Evolutionary conservation across 768 basidiomycete species (phyloP), one percentile per base, ranked within the genome.

Genomic region (Tricholoma saponaceum): DNA sequence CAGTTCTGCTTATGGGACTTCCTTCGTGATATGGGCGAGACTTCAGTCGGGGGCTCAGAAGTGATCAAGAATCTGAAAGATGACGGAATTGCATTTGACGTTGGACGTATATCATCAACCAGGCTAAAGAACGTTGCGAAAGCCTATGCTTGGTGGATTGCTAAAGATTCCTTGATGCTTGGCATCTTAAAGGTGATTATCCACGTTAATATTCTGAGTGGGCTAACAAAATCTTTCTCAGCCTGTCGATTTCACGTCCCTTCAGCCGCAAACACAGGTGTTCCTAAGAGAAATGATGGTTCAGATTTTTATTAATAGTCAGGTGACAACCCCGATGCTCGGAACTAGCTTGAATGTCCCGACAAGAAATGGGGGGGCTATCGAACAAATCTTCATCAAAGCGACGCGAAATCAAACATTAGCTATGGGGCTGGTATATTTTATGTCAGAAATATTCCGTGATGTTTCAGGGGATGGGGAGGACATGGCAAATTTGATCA

Each of bases 1-100:
- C 97, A 98, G 66, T 98, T 92, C 70, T 92, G 87, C 63, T 74
- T 98, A 5, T 99, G 97, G 97, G 97, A 99, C 69, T 95, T 98
- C 68, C 73, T 98, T 26, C 88, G 96, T 8, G 92, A 92, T 58
- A 76, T 98, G 44, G 96, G 94, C 12, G 93, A 97, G 71, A 81
- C 77, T 9, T 81, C 74, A 28, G 90, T 95, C 33, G 92, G 93
- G 2, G 92, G 93, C 6, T 81, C 81, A 0, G 90, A 88, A 66
- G 74, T 92, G 37, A 78, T 91, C 64, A 90, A 90, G 68, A 83
- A 79, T 58, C 76, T 80, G n/a, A 76, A 81, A 44, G 80, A 79
- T 20, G 75, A 74, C 39, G 77, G 78, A 16, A 72, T 74, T 33
- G 74, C 75, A 46, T 78, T 79, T 52, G 81, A 84, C 35, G 62